Conservation (phyloP, 352 stramenopile species). For the Pythium dissimile region DNA sequence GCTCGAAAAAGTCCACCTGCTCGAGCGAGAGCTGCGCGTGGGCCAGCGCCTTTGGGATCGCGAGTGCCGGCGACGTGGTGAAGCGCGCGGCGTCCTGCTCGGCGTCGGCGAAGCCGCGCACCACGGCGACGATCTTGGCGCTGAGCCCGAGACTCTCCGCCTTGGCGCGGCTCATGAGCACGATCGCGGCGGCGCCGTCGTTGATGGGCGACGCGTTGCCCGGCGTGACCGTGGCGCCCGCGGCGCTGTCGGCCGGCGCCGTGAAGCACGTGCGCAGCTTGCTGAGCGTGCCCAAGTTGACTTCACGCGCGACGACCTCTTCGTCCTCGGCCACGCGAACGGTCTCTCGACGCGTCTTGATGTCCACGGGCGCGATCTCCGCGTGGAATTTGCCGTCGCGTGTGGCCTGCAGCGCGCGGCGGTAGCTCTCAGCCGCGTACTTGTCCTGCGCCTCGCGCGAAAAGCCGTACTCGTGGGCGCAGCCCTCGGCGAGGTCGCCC, state of each 20-base stretch:
- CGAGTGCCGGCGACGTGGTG: conserved; percentile 90
- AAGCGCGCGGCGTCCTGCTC: conserved; percentile 88
- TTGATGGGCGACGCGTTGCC: conserved; percentile 95
- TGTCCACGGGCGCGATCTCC: conserved; percentile 85
- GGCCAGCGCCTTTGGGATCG: conserved; percentile 84
- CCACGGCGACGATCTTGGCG: conserved; percentile 51
- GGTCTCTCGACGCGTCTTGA: conserved; percentile 27
- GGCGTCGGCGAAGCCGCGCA: conserved; percentile 67
- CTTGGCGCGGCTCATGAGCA: conserved; percentile 90
- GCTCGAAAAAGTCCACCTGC: conserved; percentile 96
- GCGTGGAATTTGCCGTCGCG: conserved; percentile 59
- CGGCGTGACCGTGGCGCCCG: conserved; percentile 90
- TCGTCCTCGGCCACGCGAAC: conserved; percentile 78
- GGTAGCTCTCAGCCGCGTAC: conserved; percentile 92
- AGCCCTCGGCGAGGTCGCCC: conserved; percentile 93
- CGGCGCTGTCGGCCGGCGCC: conserved; percentile 19
- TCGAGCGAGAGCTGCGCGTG: conserved; percentile 71
- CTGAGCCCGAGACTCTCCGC: conserved; percentile 58
- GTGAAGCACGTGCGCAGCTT: conserved; percentile 91
- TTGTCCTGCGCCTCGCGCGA: conserved; percentile 91
- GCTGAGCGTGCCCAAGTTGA: conserved; percentile 86
- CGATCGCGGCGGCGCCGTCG: conserved; percentile 92
- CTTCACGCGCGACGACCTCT: conserved; percentile 68
- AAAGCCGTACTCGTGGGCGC: conserved; percentile 79
- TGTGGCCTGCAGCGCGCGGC: conserved; percentile 56